Conservation (phyloP, 257 asterid species). For the Forsythia viridissima region DNA sequence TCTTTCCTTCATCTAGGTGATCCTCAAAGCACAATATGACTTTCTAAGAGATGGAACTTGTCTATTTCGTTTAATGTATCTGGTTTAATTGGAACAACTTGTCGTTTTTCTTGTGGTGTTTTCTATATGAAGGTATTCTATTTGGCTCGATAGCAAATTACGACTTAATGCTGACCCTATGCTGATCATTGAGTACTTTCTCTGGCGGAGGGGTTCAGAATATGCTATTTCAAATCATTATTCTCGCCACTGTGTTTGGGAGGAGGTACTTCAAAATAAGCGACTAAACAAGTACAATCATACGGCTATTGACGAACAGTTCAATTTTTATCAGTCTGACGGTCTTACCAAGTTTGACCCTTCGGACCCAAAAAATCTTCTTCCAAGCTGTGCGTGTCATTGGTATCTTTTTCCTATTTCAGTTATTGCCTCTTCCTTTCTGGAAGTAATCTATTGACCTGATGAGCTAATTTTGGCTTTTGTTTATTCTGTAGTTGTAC, state of each 20-base stretch:
- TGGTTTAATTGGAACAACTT: conserved; percentile 15
- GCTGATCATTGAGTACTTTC: conserved; percentile 74
- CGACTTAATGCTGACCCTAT: conserved; percentile 85
- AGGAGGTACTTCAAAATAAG: conserved; percentile 89
- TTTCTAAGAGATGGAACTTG: conserved; percentile 13
- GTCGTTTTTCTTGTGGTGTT: conserved; percentile 19
- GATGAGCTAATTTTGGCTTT: conserved; percentile 10
- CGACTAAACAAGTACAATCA: conserved; percentile 83
- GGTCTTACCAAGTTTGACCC: conserved; percentile 80
- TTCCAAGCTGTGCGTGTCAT: conserved; percentile 82
- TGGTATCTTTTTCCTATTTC: conserved; percentile 16
- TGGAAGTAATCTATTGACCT: conserved; percentile 7
- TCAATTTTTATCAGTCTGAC: conserved; percentile 71
- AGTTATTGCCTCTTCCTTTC: conserved; percentile 14
- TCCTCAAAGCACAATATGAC: conserved; percentile 26
- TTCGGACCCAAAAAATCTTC: conserved; percentile 59
- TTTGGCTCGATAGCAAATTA: conserved; percentile 96
- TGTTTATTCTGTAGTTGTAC: conserved; percentile 55
- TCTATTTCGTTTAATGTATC: conserved; percentile 19
- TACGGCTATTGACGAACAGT: conserved; percentile 82
- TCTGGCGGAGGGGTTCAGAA: conserved; percentile 83
- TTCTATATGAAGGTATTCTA: conserved; percentile 63
- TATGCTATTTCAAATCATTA: conserved; percentile 92
- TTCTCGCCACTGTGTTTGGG: conserved; percentile 93
- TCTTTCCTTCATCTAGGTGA: conserved; percentile 94